Conservation (phyloP, 306 rosid genomes). For the Vigna unguiculata region DNA sequence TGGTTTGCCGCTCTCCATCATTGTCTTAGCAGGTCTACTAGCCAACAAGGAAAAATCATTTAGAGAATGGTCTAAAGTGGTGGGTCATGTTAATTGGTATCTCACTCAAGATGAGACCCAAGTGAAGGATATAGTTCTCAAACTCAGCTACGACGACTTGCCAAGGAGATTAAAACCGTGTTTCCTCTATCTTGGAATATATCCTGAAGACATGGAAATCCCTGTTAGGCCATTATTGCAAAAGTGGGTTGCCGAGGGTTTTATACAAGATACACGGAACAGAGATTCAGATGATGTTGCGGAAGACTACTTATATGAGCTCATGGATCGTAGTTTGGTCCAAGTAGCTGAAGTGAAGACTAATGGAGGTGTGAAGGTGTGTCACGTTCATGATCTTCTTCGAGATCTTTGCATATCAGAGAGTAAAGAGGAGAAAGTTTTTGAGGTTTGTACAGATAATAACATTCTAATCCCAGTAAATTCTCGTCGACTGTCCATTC, state of each 20-base stretch:
- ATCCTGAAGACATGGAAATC: conserved; percentile 40
- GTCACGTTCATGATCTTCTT: conserved; percentile 42
- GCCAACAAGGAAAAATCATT: conserved; percentile 40
- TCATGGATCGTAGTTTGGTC: conserved; percentile 44
- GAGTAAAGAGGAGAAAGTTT: conserved; percentile 31
- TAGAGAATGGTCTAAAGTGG: conserved; percentile 34
- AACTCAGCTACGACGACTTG: conserved; percentile 38
- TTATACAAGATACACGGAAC: conserved; percentile 12
- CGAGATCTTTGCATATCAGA: conserved; percentile 35
- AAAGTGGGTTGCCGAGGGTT: conserved; percentile 44
- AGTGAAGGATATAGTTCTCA: conserved; percentile 41
- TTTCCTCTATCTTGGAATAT: conserved; percentile 41
- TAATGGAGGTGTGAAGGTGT: conserved; percentile 5
- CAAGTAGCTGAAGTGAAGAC: background rate
- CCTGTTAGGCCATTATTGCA: conserved; percentile 2
- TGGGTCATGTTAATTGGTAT: conserved; percentile 34
- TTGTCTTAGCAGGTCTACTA: conserved; percentile 37
- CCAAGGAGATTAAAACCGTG: conserved; percentile 40
- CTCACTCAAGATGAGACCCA: conserved; percentile 36
- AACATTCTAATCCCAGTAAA: background rate
- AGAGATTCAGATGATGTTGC: conserved; percentile 37
- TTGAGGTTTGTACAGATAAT: conserved; percentile 10
- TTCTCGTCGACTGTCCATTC: conserved; percentile 36
- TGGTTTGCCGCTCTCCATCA: conserved; percentile 40
- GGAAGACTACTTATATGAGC: conserved; percentile 41